phyloP scores from a whole-genome alignment of 2,329 filamentous ascomycete species.

The Curvularia sp. region DNA sequence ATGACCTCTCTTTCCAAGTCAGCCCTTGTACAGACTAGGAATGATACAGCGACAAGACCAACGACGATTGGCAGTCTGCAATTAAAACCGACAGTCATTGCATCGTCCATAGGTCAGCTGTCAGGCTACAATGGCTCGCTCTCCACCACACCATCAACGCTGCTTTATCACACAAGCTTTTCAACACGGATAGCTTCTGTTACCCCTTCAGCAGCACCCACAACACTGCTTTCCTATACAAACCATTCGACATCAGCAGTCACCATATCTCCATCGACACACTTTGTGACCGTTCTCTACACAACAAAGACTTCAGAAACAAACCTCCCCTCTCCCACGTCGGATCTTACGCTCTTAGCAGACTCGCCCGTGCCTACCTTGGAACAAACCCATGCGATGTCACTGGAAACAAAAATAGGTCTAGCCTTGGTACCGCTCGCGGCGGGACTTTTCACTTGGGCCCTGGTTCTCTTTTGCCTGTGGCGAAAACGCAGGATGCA shows the following conservation, averaged over 20 bases:
- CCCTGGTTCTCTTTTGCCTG: constrained; percentile 26
- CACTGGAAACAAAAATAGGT: constrained; percentile 28
- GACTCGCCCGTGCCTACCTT: neutral
- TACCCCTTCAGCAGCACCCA: neutral
- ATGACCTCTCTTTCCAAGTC: constrained; percentile 12
- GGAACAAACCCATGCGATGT: constrained; percentile 6
- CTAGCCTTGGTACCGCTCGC: constrained; percentile 37
- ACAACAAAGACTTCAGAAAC: neutral
- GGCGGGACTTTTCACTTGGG: constrained; percentile 22
- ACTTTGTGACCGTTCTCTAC: neutral
- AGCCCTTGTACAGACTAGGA: constrained; percentile 4
- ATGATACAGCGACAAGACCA: neutral
- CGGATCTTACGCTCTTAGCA: neutral
- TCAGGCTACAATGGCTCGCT: neutral
- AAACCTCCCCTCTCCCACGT: neutral
- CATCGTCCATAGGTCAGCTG: neutral
- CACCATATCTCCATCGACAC: neutral
- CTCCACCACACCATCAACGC: neutral
- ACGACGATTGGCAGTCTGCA: neutral
- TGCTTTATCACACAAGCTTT: neutral
- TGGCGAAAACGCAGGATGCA: constrained; percentile 21
- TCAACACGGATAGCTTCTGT: constrained; percentile 1
- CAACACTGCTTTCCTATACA: neutral
- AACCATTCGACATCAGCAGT: neutral
- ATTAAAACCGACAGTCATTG: neutral